These are phyloP conservation scores for Skeletonema grethae DNA, from an alignment of 108 stramenopile genomes.

Conservation along the genomic window DNA sequence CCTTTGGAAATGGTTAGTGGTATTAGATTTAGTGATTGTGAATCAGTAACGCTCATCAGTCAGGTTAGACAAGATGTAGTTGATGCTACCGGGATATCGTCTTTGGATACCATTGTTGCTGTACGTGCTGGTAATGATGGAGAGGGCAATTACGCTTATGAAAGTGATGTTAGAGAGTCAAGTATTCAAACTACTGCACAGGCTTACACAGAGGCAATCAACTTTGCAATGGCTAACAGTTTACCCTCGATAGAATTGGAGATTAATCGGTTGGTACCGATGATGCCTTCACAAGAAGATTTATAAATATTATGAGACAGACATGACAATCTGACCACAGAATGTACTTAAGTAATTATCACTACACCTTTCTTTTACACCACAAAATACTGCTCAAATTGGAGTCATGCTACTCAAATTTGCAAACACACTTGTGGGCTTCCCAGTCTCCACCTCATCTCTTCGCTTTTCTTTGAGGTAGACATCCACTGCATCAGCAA, in stretches of 20 bases:
- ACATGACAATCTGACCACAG: not conserved
- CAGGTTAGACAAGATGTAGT: slow-evolving; percentile 25
- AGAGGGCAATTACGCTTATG: slow-evolving; percentile 19
- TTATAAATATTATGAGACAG: not conserved
- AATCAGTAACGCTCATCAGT: slow-evolving; percentile 36
- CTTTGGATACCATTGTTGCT: slow-evolving; percentile 47
- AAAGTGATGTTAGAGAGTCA: slow-evolving; percentile 19
- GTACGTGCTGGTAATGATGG: slow-evolving; percentile 32
- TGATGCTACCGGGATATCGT: slow-evolving; percentile 38
- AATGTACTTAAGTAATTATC: not conserved
- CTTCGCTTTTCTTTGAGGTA: slow-evolving; percentile 83
- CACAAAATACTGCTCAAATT: slow-evolving; percentile 7
- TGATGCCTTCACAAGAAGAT: slow-evolving; percentile 25
- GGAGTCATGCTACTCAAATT: slow-evolving; percentile 86
- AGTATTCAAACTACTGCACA: slow-evolving; percentile 27
- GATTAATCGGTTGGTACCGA: slow-evolving; percentile 38
- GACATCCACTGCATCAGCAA: slow-evolving; percentile 82
- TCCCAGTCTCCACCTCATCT: slow-evolving; percentile 49
- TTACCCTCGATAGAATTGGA: slow-evolving; percentile 38
- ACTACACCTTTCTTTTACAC: not conserved
- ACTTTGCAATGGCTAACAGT: slow-evolving; percentile 32
- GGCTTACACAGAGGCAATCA: slow-evolving; percentile 38
- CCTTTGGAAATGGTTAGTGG: slow-evolving; percentile 38
- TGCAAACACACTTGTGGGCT: slow-evolving; percentile 69
- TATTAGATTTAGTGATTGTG: slow-evolving; percentile 37